phyloP scores from a whole-genome alignment of 108 stramenopile genomes.

The Skeletonema costatum region DNA sequence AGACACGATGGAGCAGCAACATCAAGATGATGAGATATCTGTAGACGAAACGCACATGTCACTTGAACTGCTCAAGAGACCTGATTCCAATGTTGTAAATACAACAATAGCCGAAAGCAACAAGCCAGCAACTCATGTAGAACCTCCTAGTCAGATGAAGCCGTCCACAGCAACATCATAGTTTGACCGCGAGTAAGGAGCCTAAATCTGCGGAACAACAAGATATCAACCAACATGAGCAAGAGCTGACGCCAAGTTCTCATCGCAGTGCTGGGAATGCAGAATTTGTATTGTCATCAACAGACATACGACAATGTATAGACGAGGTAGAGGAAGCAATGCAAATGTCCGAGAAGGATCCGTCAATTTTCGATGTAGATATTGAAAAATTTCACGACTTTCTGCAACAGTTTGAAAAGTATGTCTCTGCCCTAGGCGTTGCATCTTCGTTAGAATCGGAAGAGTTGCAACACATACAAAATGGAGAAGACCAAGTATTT shows the following conservation, averaged over 20 bases:
- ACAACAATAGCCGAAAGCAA: not conserved
- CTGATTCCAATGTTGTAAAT: not conserved
- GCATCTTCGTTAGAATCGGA: constrained; percentile 16
- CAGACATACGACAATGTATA: constrained; percentile 25
- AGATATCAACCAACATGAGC: not conserved
- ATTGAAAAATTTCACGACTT: constrained; percentile 16
- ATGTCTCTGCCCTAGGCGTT: constrained; percentile 21
- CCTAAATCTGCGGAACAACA: not conserved
- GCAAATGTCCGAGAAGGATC: constrained; percentile 1
- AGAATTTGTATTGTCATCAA: constrained; percentile 19
- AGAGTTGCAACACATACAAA: constrained; percentile 15
- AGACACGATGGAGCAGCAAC: not conserved
- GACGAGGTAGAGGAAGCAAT: constrained; percentile 21
- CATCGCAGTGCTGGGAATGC: not conserved
- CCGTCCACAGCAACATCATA: not conserved
- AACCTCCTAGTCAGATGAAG: not conserved
- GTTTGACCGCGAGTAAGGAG: not conserved
- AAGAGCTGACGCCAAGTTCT: not conserved
- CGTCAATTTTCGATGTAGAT: constrained; percentile 16
- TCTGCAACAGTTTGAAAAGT: constrained; percentile 25
- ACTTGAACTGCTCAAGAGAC: not conserved
- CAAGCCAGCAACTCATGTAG: not conserved
- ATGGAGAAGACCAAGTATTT: constrained; percentile 18
- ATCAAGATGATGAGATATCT: not conserved
- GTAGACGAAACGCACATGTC: not conserved